Evolutionary conservation across 2,329 filamentous ascomycete species (phyloP).

Genomic region (Colletotrichum tanaceti): DNA sequence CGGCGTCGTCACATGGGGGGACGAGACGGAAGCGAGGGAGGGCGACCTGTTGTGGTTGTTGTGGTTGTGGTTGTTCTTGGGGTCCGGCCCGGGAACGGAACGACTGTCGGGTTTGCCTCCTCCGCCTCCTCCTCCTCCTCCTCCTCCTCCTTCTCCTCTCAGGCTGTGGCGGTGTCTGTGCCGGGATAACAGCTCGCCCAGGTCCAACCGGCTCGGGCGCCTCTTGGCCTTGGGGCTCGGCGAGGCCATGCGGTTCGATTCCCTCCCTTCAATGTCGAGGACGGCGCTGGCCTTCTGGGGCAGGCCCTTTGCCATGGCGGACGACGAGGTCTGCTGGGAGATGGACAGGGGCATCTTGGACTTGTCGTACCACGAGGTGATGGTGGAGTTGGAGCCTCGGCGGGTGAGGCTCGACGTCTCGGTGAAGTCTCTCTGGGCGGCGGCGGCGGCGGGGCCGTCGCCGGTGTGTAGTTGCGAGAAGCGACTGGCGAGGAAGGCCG

Average conservation of each 20-base stretch:
- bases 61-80: too few relatives aligned
- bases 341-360: slow-evolving; percentile 66
- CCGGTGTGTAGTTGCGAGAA: slow-evolving; percentile 31
- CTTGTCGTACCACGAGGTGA: slow-evolving; percentile 68
- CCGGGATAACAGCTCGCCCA: slow-evolving; percentile 57
- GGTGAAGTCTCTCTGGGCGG: slow-evolving; percentile 44
- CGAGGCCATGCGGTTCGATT: slow-evolving; percentile 36
- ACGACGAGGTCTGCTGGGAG: slow-evolving; percentile 69
- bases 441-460: too few relatives aligned
- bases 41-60: too few relatives aligned
- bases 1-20: slow-evolving; percentile 44
- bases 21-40: slow-evolving; percentile 54
- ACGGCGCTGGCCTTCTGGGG: slow-evolving; percentile 60
- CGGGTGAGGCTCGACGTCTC: slow-evolving; percentile 60
- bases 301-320: slow-evolving; percentile 67
- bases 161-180: slow-evolving; percentile 44
- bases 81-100: slow-evolving; percentile 51
- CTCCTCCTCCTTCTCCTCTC: too few relatives aligned
- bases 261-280: slow-evolving; percentile 58
- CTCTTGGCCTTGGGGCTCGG: slow-evolving; percentile 55
- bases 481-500: slow-evolving; percentile 46
- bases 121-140: too few relatives aligned
- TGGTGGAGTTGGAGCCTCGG: slow-evolving; percentile 65
- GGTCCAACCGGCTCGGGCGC: slow-evolving; percentile 62
- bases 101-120: slow-evolving; percentile 39